Evolutionary conservation across 2,329 filamentous ascomycete species (phyloP).

Genomic region (Knoxdaviesia proteae): DNA sequence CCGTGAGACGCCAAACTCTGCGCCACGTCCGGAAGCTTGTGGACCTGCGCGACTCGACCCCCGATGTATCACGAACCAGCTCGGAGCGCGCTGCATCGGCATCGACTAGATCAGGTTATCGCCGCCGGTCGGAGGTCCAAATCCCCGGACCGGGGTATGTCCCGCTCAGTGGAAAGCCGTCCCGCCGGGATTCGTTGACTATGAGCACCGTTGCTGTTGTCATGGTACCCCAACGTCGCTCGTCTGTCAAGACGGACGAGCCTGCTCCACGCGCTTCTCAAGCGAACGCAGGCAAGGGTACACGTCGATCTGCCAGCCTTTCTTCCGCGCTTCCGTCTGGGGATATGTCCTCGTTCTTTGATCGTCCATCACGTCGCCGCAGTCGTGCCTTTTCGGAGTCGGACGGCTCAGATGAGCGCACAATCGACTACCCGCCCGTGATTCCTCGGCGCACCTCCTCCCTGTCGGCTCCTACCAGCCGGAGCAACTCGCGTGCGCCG

Average conservation of each 20-base stretch:
- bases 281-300: too few species aligned
- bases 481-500: conserved; percentile 29
- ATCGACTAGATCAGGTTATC: conserved; percentile 2
- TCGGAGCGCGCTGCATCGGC: too few species aligned
- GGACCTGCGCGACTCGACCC: conserved; percentile 24
- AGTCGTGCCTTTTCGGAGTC: conserved; percentile 24
- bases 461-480: conserved; percentile 39
- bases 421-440: conserved; percentile 37
- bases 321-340: conserved; percentile 18
- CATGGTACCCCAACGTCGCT: conserved; percentile 36
- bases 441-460: conserved; percentile 38
- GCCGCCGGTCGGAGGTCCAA: conserved; percentile 9
- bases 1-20: conserved; percentile 29
- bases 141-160: conserved; percentile 10
- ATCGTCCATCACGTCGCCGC: conserved; percentile 19
- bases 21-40: conserved; percentile 39
- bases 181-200: conserved; percentile 21
- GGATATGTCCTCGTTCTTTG: conserved; percentile 21
- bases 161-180: conserved; percentile 22
- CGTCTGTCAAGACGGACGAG: conserved; percentile 30
- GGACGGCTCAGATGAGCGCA: conserved; percentile 29
- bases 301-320: conserved; percentile 29
- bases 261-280: conserved; percentile 21
- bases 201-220: conserved; percentile 33
- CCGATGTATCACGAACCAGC: conserved; percentile 17